A percentile compares a stretch with the other conserved stretches of the same genome.
These are phyloP conservation scores for Dactylellina parvicollis DNA, from an alignment of 2,329 filamentous ascomycete species.

Conservation along the genomic window DNA sequence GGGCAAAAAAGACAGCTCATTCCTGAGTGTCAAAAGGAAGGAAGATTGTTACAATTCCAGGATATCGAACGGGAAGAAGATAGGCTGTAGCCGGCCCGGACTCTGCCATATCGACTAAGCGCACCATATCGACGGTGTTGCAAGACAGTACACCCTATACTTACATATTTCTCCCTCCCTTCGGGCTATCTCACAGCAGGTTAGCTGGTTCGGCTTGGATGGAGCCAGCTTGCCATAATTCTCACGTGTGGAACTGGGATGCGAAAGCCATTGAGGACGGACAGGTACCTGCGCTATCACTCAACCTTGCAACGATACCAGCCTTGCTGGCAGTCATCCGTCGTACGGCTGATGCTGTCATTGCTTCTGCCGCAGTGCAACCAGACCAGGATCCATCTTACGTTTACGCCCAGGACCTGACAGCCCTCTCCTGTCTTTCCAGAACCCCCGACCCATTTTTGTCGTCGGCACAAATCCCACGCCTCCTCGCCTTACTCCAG, in stretches of 20 bases:
- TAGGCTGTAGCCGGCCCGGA: constrained; percentile 46
- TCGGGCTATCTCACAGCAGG: constrained; percentile 21
- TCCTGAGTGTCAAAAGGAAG: constrained; percentile 31
- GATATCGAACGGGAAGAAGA: constrained; percentile 37
- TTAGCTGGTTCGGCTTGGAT: constrained; percentile 36
- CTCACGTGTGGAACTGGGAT: constrained; percentile 53
- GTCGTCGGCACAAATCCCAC: constrained; percentile 17
- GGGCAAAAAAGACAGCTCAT: constrained; percentile 35
- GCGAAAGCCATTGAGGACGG: constrained; percentile 20
- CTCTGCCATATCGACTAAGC: constrained; percentile 38
- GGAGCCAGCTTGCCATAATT: constrained; percentile 43
- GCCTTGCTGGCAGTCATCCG: constrained; percentile 23
- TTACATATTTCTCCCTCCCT: constrained; percentile 10
- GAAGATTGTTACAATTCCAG: constrained; percentile 34
- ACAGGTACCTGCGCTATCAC: constrained; percentile 33
- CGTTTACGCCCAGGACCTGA: constrained; percentile 16
- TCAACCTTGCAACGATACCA: constrained; percentile 27
- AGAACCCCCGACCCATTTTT: constrained; percentile 18
- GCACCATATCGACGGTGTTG: constrained; percentile 19
- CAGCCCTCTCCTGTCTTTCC: constrained; percentile 9
- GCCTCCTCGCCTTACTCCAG: neutral
- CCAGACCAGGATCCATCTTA: constrained; percentile 48
- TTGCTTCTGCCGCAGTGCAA: constrained; percentile 31
- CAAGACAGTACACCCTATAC: no score
- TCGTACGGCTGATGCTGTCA: constrained; percentile 9